Base-by-base conservation (phyloP, 1,284 basidiomycete species). In the Chalciporus sp. region DNA sequence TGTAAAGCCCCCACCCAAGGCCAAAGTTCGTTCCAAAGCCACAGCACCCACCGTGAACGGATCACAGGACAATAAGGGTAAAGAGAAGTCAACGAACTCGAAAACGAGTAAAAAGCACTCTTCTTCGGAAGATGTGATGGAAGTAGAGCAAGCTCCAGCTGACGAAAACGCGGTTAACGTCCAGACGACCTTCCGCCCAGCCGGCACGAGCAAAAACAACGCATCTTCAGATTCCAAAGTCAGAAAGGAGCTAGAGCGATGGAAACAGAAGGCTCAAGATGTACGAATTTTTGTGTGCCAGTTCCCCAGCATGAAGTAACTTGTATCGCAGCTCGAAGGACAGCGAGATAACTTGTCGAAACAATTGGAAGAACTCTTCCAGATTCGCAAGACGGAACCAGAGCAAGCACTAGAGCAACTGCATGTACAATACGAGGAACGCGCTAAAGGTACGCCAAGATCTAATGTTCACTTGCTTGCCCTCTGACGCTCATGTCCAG, bases 361-460 rank as follows among this genome's bases (percentile, higher is more conserved):
- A 33, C 81, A 85, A 54, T 59, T 89, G 12, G 78, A 88, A 47
- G 83, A 87, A 55, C 62, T 81, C 7, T 75, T 81, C 51, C 73
- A 77, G 39, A 69, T 84, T 39, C 78, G 86, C 51, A 67, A 75
- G 37, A 86, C 86, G 4, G 88, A 88, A 56, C 72, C 85, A 23
- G 88, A 92, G 61, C 71, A 77, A 52, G 63, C 76, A 8, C 61
- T 84, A 44, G 72, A 76, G 51, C 73, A 80, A 16, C 71, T 80
- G 48, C 73, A 74, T 42, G 62, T 71, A 29, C 77, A 81, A 44
- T 80, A 80, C 57, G 78, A 86, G 47, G 76, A 74, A 1, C 74
- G 75, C 43, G 64, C 80, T 23, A 73, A 77, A 66, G 77, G 88
- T 86, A 65, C 45, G 74, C 61, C 20, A 43, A 20, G 7, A 41